Conservation (phyloP, 257 asterid species). For the Primulina tabacum region DNA sequence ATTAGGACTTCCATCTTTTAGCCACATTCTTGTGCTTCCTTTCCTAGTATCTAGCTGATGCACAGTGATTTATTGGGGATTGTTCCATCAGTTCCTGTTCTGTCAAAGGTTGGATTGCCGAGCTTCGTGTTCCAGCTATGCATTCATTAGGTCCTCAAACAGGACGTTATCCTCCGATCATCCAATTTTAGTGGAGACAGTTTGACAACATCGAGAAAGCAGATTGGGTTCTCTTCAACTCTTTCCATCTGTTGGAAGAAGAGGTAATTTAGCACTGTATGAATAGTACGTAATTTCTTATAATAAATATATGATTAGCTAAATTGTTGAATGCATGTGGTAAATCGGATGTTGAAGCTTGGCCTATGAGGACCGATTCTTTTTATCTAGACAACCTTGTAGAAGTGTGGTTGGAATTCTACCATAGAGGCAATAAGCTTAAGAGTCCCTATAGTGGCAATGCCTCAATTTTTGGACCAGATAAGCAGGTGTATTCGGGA, state of each 20-base stretch:
- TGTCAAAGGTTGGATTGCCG: constrained; percentile 38
- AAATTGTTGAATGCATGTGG: constrained; percentile 27
- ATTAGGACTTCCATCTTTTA: constrained; percentile 41
- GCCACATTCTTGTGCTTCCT: constrained; percentile 56
- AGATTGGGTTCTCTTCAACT: constrained; percentile 64
- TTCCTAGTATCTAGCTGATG: constrained; percentile 49
- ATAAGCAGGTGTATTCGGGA: not conserved
- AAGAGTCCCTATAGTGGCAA: not conserved
- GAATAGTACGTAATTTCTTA: no score
- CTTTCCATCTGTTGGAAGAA: constrained; percentile 49
- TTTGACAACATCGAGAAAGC: constrained; percentile 45
- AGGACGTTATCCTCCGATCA: constrained; percentile 42
- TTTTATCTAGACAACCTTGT: constrained; percentile 48
- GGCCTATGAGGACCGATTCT: constrained; percentile 59
- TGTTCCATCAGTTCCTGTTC: constrained; percentile 30
- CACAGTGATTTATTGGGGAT: constrained; percentile 41
- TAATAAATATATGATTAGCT: no score
- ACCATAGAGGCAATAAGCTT: not conserved
- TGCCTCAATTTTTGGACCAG: not conserved
- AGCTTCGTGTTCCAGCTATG: constrained; percentile 40
- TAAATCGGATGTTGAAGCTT: constrained; percentile 50
- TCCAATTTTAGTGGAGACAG: constrained; percentile 40
- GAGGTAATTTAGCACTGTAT: constrained; percentile 34
- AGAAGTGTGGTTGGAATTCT: constrained; percentile 24
- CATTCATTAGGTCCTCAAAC: constrained; percentile 50